These are phyloP conservation scores for Ocimum tenuiflorum DNA, from an alignment of 257 asterid genomes.

Conservation along the genomic window DNA sequence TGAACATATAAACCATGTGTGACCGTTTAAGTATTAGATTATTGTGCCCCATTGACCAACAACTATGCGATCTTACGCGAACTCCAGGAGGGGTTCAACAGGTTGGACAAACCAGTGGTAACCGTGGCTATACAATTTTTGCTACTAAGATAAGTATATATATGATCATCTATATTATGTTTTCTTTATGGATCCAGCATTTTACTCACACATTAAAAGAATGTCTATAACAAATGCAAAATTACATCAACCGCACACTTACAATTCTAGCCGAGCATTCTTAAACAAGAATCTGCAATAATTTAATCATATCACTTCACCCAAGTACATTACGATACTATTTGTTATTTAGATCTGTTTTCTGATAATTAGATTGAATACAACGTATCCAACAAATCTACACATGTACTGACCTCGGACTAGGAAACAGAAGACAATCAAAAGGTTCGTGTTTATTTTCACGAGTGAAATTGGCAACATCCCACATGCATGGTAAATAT, in stretches of 20 bases:
- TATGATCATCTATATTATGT: not conserved
- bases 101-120: too few species aligned
- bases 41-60: not conserved
- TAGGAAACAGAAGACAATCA: not conserved
- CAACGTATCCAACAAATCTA: not conserved
- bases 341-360: not conserved
- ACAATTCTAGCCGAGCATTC: not conserved
- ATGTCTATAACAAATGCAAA: not conserved
- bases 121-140: not conserved
- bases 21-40: not conserved
- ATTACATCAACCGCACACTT: not conserved
- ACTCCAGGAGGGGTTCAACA: too few species aligned
- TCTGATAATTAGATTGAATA: not conserved
- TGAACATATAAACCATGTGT: not conserved
- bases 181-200: not conserved
- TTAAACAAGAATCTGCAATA: not conserved
- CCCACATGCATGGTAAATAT: not conserved
- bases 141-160: not conserved
- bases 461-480: not conserved
- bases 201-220: not conserved
- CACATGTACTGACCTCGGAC: not conserved
- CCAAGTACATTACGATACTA: not conserved
- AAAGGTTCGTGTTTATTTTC: not conserved
- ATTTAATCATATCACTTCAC: not conserved
- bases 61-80: not conserved